These are phyloP conservation scores for Trichoderma gamsii DNA, from an alignment of 495 filamentous ascomycete species.

Conservation along the genomic window DNA sequence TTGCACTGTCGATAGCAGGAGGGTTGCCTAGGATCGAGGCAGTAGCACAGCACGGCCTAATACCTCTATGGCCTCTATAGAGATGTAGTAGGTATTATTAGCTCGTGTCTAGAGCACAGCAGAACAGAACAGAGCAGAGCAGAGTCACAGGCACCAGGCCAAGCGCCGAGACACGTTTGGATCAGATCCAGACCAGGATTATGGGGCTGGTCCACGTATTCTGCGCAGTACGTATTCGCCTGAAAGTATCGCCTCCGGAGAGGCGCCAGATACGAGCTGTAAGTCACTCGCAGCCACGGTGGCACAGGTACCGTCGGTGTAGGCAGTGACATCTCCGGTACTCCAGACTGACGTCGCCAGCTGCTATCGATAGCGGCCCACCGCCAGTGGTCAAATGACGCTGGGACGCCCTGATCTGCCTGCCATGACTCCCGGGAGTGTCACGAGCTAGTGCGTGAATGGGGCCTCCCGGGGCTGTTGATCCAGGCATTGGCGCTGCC, in stretches of 20 bases:
- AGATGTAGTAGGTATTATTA: no score
- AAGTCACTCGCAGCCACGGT: background rate
- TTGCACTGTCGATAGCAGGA: background rate
- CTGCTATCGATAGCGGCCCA: conserved; percentile 9
- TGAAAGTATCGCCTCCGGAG: no score
- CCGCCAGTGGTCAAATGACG: conserved; percentile 9
- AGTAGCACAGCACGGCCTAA: no score
- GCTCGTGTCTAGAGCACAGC: no score
- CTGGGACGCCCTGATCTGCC: conserved; percentile 1
- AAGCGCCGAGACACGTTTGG: no score
- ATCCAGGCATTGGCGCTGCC: conserved; percentile 3
- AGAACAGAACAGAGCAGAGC: no score
- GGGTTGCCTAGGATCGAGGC: background rate
- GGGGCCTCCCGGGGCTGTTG: background rate
- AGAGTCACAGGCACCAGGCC: no score
- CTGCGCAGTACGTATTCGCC: no score
- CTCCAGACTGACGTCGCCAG: background rate
- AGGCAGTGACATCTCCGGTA: background rate
- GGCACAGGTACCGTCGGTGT: background rate
- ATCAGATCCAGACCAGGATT: no score
- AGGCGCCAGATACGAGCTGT: no score
- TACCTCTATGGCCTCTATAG: no score
- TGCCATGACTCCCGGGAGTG: conserved; percentile 1
- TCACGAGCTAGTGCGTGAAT: conserved; percentile 12
- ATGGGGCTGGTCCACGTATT: no score